Conservation (phyloP, 768 basidiomycete genomes). For the Suillus clintonianus region DNA sequence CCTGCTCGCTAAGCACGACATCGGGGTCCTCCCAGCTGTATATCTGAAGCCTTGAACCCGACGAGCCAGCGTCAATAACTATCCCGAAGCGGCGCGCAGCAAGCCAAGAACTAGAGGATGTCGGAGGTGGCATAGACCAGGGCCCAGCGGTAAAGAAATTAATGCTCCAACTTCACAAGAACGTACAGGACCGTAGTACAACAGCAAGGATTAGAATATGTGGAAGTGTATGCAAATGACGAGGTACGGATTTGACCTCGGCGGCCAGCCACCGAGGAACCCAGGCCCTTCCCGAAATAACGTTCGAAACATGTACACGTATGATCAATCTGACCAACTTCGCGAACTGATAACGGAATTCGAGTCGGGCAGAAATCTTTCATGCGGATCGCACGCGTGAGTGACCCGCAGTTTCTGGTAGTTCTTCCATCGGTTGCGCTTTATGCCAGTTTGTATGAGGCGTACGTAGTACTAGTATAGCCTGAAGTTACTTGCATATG, state of each 20-base stretch:
- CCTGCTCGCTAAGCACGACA: slow-evolving; percentile 52
- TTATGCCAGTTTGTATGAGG: background rate
- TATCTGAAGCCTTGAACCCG: slow-evolving; percentile 93
- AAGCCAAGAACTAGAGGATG: slow-evolving; percentile 72
- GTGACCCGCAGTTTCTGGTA: background rate
- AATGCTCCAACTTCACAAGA: slow-evolving; percentile 1
- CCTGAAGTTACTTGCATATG: no score
- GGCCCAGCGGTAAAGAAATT: background rate
- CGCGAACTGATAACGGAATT: background rate
- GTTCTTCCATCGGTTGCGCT: background rate
- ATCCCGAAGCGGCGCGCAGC: slow-evolving; percentile 83
- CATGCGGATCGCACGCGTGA: background rate
- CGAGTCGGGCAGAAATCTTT: background rate
- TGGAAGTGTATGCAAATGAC: background rate
- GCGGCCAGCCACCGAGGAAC: background rate
- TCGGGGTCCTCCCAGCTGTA: slow-evolving; percentile 95
- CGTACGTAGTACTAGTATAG: no score
- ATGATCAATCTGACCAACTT: background rate
- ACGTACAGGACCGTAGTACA: background rate
- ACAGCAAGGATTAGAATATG: background rate
- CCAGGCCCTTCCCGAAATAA: background rate
- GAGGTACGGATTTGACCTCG: background rate
- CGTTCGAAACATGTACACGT: background rate
- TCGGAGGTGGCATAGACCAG: slow-evolving; percentile 72
- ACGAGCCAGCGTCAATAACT: slow-evolving; percentile 98